These are phyloP conservation scores for Mucor saturninus DNA, from an alignment of 371 early-diverging fungal species.

Conservation along the genomic window DNA sequence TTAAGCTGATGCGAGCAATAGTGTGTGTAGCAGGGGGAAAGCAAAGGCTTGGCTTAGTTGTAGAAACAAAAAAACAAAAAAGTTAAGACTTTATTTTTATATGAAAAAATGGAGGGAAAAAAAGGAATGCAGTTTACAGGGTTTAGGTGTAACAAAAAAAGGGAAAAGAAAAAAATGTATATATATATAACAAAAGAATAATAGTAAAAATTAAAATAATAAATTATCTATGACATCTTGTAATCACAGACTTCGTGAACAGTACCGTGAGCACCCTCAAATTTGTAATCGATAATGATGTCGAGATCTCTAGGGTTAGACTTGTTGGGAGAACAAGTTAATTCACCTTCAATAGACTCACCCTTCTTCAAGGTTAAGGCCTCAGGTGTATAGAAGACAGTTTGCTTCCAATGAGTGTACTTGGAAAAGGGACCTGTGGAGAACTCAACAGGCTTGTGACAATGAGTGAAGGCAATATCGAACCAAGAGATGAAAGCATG, in stretches of 20 bases:
- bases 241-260: conserved; percentile 76
- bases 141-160: not conserved
- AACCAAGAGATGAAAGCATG: conserved; percentile 95
- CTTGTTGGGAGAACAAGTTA: conserved; percentile 84
- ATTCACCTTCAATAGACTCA: conserved; percentile 81
- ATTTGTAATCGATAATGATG: conserved; percentile 81
- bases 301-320: conserved; percentile 94
- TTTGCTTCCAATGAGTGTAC: conserved; percentile 99
- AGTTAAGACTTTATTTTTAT: too few species aligned
- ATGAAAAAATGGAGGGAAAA: conserved; percentile 2
- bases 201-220: not conserved
- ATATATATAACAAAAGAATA: not conserved
- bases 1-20: not conserved
- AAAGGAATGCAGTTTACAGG: conserved; percentile 7
- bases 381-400: conserved; percentile 87
- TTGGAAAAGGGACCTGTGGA: conserved; percentile 88
- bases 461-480: conserved; percentile 89
- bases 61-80: too few species aligned
- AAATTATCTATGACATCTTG: conserved; percentile 72
- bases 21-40: too few species aligned
- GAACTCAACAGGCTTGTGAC: conserved; percentile 87
- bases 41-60: too few species aligned
- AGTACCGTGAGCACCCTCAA: conserved; percentile 67
- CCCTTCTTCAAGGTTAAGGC: conserved; percentile 75
- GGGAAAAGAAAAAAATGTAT: not conserved